Evolutionary conservation across 768 basidiomycete genomes (phyloP).

Genomic region (Russula sp.): DNA sequence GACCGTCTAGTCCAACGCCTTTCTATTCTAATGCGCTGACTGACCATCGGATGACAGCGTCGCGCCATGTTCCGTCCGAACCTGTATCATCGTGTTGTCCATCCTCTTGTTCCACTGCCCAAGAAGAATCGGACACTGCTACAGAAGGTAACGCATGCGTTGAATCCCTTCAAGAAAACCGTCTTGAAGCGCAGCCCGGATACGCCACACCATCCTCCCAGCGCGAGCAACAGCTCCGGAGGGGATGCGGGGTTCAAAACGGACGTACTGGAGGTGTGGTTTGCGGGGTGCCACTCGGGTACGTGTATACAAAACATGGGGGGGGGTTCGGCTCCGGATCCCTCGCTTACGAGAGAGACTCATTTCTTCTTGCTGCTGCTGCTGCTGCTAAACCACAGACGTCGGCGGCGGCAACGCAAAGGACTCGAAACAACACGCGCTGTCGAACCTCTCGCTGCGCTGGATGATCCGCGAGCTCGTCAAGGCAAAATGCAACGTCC

Average conservation of each 20-base stretch:
- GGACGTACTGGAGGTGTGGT: constrained; percentile 20
- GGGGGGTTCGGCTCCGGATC: too few species aligned
- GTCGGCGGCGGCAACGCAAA: constrained; percentile 13
- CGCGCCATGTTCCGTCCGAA: constrained; percentile 60
- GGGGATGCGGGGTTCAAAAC: neutral
- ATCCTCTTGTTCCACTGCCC: neutral
- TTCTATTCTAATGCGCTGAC: neutral
- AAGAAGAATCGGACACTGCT: constrained; percentile 24
- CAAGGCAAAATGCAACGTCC: constrained; percentile 9
- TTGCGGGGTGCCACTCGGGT: constrained; percentile 18
- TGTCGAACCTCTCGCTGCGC: constrained; percentile 17
- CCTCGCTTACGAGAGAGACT: too few species aligned
- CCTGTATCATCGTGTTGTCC: constrained; percentile 46
- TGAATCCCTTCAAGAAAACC: neutral
- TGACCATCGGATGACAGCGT: constrained; percentile 32
- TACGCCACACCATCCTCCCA: neutral
- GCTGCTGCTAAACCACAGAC: constrained; percentile 8
- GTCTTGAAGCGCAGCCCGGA: neutral
- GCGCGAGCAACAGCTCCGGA: neutral
- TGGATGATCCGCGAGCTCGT: constrained; percentile 21
- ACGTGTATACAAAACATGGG: neutral
- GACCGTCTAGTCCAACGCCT: neutral
- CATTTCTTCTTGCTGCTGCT: too few species aligned
- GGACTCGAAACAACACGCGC: constrained; percentile 1
- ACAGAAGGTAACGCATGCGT: neutral